Conservation (phyloP, 106 monocot genomes). For the Dendrobium officinale region DNA sequence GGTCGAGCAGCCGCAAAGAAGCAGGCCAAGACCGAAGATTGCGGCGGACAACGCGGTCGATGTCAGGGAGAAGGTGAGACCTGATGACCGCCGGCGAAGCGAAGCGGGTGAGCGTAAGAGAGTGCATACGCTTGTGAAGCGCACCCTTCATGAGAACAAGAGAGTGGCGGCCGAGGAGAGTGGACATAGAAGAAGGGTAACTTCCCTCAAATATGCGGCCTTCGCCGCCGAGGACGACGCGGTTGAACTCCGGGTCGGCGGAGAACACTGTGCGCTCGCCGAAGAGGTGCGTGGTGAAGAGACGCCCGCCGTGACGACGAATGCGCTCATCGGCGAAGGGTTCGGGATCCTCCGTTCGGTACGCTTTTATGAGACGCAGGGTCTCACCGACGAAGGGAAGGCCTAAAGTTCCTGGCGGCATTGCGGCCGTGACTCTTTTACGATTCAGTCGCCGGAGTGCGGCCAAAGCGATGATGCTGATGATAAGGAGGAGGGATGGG, state of each 20-base stretch:
- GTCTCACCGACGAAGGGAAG: conserved; percentile 71
- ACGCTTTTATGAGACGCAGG: conserved; percentile 53
- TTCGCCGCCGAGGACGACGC: conserved; percentile 48
- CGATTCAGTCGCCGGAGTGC: neutral
- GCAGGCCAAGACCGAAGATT: conserved; percentile 38
- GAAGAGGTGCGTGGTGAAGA: conserved; percentile 89
- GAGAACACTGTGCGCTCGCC: conserved; percentile 97
- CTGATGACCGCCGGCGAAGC: conserved; percentile 49
- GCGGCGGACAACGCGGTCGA: conserved; percentile 48
- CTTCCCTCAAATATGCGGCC: conserved; percentile 67
- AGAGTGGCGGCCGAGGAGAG: conserved; percentile 72
- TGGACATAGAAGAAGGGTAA: conserved; percentile 75
- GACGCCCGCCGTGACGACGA: conserved; percentile 30
- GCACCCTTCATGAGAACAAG: conserved; percentile 57
- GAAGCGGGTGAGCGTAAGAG: conserved; percentile 59
- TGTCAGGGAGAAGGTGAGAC: conserved; percentile 39
- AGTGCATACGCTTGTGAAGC: conserved; percentile 71
- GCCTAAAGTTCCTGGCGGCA: conserved; percentile 61
- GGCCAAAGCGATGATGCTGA: neutral
- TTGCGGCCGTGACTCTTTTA: neutral
- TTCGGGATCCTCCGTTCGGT: conserved; percentile 71
- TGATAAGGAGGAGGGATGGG: neutral
- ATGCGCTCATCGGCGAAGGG: conserved; percentile 82
- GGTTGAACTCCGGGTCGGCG: conserved; percentile 86
- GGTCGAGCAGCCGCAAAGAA: conserved; percentile 43